Conservation (phyloP, 73 alveolate genomes). For the Paramecium primaurelia region DNA sequence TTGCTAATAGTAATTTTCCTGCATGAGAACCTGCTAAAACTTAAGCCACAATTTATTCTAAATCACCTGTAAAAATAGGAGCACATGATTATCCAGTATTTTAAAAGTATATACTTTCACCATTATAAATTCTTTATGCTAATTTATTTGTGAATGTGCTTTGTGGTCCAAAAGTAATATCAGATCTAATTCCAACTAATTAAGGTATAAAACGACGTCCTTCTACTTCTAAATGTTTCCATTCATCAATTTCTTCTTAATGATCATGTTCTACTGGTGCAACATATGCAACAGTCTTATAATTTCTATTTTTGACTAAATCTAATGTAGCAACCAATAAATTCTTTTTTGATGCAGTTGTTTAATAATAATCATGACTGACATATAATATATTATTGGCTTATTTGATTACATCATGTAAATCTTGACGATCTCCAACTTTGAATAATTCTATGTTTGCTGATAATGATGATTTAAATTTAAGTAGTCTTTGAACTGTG, state of each 20-base stretch:
- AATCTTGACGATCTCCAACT: background rate
- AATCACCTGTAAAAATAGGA: slow-evolving; percentile 22
- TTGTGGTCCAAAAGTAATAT: slow-evolving; percentile 18
- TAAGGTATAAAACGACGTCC: slow-evolving; percentile 9
- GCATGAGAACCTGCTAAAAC: slow-evolving; percentile 2
- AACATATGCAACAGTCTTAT: slow-evolving; percentile 24
- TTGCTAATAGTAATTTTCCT: background rate
- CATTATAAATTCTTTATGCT: slow-evolving; percentile 2
- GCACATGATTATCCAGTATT: background rate
- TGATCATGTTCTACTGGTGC: slow-evolving; percentile 39
- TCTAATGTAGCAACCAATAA: slow-evolving; percentile 1
- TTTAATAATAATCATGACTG: background rate
- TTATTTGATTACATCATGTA: slow-evolving; percentile 30
- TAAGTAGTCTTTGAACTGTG: background rate
- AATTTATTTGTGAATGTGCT: background rate
- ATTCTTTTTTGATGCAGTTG: slow-evolving; percentile 11
- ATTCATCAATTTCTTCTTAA: background rate
- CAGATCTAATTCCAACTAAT: slow-evolving; percentile 1
- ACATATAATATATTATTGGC: background rate
- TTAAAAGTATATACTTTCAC: background rate
- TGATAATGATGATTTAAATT: background rate
- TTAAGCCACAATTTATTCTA: background rate
- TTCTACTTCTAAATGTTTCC: slow-evolving; percentile 32
- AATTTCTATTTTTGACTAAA: background rate
- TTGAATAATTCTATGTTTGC: slow-evolving; percentile 17